Evolutionary conservation across 2,329 filamentous ascomycete genomes (phyloP).

Genomic region (Diplodia corticola): DNA sequence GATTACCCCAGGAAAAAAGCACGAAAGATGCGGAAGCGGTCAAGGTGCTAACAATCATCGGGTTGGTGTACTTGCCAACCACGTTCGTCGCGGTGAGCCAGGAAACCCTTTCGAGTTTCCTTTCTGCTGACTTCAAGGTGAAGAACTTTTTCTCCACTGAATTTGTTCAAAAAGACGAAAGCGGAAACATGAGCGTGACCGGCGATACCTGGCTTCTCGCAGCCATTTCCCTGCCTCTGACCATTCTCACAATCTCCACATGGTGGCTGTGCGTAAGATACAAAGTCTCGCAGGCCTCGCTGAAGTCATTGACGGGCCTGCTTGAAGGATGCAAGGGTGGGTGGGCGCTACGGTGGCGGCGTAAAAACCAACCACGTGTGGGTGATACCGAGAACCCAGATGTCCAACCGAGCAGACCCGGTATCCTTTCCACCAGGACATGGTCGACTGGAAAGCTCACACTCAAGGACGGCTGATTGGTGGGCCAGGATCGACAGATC

Average conservation of each 20-base stretch:
- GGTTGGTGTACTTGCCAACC: neutral
- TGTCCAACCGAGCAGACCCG: neutral
- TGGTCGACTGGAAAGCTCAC: neutral
- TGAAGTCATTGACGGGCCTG: neutral
- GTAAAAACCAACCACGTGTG: neutral
- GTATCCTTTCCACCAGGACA: neutral
- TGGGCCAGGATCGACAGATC: neutral
- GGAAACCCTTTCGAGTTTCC: neutral
- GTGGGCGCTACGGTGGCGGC: neutral
- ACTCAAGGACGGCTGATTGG: neutral
- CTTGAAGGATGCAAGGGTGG: neutral
- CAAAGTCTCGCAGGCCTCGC: neutral
- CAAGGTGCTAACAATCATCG: slow-evolving; percentile 6
- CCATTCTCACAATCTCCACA: neutral
- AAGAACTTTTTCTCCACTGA: slow-evolving; percentile 15
- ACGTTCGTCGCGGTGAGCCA: neutral
- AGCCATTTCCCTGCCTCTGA: neutral
- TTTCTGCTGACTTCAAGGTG: neutral
- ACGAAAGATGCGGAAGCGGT: neutral
- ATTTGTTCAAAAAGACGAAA: neutral
- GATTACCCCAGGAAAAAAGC: slow-evolving; percentile 4
- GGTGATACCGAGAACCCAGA: neutral
- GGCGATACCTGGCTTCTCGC: neutral
- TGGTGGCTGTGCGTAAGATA: neutral
- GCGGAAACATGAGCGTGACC: neutral